Percentiles rank a stretch among this genome's conserved stretches.
Conservation (phyloP, 352 stramenopile genomes). For the Peronospora destructor region DNA sequence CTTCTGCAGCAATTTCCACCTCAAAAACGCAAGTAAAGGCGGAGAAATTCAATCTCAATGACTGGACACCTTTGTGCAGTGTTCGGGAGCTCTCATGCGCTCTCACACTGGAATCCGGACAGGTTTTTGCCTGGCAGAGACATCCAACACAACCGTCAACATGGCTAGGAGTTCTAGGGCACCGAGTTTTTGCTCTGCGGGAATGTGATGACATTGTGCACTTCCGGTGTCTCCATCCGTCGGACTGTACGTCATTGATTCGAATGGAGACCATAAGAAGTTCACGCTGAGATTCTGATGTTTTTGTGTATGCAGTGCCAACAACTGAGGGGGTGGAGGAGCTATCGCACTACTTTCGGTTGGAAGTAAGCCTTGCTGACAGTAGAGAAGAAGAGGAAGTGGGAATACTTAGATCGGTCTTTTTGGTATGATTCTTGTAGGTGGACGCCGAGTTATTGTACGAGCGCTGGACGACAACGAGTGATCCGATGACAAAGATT, state of each 20-base stretch:
- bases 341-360: conserved; percentile 86
- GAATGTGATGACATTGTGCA: conserved; percentile 36
- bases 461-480: conserved; percentile 60
- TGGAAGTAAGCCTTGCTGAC: conserved; percentile 40
- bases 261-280: neutral
- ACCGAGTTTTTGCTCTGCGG: conserved; percentile 40
- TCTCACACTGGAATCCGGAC: conserved; percentile 43
- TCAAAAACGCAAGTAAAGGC: conserved; percentile 5
- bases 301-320: conserved; percentile 22
- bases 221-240: conserved; percentile 56
- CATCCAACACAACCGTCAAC: conserved; percentile 5
- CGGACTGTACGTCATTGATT: conserved; percentile 33
- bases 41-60: conserved; percentile 16
- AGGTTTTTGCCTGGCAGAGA: conserved; percentile 43
- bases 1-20: conserved; percentile 10
- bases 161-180: conserved; percentile 51
- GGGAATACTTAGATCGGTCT: conserved; percentile 1
- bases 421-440: conserved; percentile 9
- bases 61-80: conserved; percentile 38
- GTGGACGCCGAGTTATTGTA: conserved; percentile 49
- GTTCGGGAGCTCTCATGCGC: conserved; percentile 38
- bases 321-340: conserved; percentile 37
- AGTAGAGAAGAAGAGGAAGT: neutral
- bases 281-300: neutral
- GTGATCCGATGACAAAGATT: conserved; percentile 62